Evolutionary conservation across 1,139 yeast species (phyloP).

Genomic region (Yamadazyma conglobata): DNA sequence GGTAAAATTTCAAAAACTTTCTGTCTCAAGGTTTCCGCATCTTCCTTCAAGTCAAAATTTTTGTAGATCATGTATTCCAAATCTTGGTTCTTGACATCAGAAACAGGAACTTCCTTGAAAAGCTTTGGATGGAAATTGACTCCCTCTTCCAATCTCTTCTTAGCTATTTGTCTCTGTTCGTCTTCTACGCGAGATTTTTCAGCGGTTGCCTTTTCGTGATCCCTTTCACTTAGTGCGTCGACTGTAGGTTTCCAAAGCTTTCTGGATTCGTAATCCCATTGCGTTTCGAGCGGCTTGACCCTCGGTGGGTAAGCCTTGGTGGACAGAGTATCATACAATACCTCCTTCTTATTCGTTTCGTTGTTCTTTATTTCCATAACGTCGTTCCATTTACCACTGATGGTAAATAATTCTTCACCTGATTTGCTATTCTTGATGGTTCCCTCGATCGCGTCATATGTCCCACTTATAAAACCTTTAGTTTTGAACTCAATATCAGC

Average conservation of each 20-base stretch:
- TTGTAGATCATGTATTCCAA: conserved; percentile 67
- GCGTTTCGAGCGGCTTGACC: conserved; percentile 77
- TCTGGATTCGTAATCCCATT: conserved; percentile 77
- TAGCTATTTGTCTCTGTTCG: conserved; percentile 70
- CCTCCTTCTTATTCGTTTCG: conserved; percentile 44
- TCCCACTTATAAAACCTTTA: conserved; percentile 89
- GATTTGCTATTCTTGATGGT: conserved; percentile 50
- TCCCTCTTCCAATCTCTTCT: conserved; percentile 72
- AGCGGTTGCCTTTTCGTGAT: conserved; percentile 80
- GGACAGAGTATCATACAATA: conserved; percentile 61
- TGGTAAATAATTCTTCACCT: conserved; percentile 57
- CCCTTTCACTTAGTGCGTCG: conserved; percentile 68
- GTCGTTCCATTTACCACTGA: conserved; percentile 93
- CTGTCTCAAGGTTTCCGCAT: conserved; percentile 49
- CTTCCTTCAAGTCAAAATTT: conserved; percentile 37
- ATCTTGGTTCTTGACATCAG: conserved; percentile 20
- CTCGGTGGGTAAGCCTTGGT: conserved; percentile 56
- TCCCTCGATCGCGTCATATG: conserved; percentile 88
- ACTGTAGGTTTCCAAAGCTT: conserved; percentile 79
- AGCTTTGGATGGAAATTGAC: conserved; percentile 77
- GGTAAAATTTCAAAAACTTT: conserved; percentile 65
- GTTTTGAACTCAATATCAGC: conserved; percentile 93
- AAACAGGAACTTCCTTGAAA: conserved; percentile 40
- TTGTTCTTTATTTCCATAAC: conserved; percentile 65
- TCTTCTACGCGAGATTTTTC: conserved; percentile 87